Evolutionary conservation across 768 basidiomycete species (phyloP), one percentile per base, ranked within the genome.

Genomic region (Agaricus blazei): DNA sequence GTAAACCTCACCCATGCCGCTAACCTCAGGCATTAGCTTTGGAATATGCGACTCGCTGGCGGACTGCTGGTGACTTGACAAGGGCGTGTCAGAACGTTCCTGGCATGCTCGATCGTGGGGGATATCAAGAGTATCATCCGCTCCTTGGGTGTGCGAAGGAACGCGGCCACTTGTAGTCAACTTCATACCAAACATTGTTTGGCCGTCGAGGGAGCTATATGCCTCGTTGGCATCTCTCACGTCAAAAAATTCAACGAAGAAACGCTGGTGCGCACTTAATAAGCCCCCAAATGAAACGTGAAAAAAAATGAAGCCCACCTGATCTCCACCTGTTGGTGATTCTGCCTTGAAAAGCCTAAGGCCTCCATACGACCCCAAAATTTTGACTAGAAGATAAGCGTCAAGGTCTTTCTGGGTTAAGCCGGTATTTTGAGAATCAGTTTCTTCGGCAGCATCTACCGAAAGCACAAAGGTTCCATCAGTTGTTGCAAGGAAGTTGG

Each of bases 241-340:
- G 62, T 91, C 88, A 63, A 77, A 86, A 64, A 80, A 93, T 59
- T 90, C 87, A 50, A 84, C 79, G 40, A 68, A 70, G 66, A 83
- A 89, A 28, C 76, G 67, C 65, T 70, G 59, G 51, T 43, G 36
- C 15, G 51, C 29, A 31, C 26, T 26, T 12, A 28, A 29, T 44
- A 5, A 56, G 31, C 15, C 12, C 43, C 48, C 5, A 36, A 11
- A 31, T 29, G 53, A 23, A 44, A 23, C 52, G 27, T 40, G 28
- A 40, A 26, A 8, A 8, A 38, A 19, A 27, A 14, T n/a, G 44
- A 41, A 19, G 51, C 64, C 56, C 51, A 72, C 72, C 58, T 64
- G 51, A 24, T 64, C 55, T n/a, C 62, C 60, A 28, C 60, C 55
- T 9, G 58, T 59, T 43, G 62, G 59, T 11, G 59, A 60, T 54